phyloP scores from a whole-genome alignment of 345 rosid species.

The Populus tremula region DNA sequence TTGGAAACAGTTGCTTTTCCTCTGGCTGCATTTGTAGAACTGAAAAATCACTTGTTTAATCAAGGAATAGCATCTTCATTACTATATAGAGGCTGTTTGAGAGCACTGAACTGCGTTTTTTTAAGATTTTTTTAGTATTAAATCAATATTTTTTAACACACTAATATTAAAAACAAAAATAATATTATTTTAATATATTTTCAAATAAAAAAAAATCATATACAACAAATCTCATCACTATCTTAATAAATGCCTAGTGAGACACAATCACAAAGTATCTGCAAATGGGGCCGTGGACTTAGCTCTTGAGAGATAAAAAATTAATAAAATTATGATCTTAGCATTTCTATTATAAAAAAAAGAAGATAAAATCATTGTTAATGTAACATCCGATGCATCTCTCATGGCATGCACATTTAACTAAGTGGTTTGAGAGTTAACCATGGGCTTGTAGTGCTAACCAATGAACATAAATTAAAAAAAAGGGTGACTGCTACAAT shows the following conservation, averaged over 20 bases:
- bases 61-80: not conserved
- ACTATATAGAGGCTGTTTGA: not conserved
- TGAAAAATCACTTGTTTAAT: not conserved
- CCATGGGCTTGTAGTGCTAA: not conserved
- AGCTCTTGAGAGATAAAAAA: not conserved
- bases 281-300: not conserved
- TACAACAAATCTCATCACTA: too few relatives aligned
- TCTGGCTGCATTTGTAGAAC: not conserved
- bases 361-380: not conserved
- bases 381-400: not conserved
- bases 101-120: too few relatives aligned
- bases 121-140: too few relatives aligned
- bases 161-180: too few relatives aligned
- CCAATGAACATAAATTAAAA: not conserved
- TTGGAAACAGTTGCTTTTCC: slow-evolving; percentile 9
- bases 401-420: not conserved
- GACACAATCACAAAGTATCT: not conserved
- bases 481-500: not conserved
- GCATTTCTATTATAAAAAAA: not conserved
- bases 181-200: too few relatives aligned
- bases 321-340: not conserved
- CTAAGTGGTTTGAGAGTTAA: not conserved
- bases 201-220: too few relatives aligned
- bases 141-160: too few relatives aligned
- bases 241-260: not conserved